Conservation (phyloP, 768 basidiomycete species). For the Macrolepiota fuliginosa region DNA sequence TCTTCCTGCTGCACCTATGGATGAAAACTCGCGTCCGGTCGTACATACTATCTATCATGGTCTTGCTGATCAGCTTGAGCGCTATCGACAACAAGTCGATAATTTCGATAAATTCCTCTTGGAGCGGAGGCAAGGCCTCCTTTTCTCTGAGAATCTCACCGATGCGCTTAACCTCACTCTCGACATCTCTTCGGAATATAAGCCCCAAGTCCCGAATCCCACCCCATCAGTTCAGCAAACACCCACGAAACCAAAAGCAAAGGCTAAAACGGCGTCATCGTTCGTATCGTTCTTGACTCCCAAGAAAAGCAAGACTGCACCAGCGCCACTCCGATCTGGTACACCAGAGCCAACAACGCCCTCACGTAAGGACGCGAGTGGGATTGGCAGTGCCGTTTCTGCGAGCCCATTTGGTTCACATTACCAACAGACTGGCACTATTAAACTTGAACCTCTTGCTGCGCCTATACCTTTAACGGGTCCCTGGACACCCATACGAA, state of each 20-base stretch:
- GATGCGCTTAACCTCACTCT: slow-evolving; percentile 80
- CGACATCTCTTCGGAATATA: slow-evolving; percentile 51
- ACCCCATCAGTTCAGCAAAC: slow-evolving; percentile 27
- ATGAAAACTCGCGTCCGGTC: slow-evolving; percentile 73
- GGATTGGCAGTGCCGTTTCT: slow-evolving; percentile 28
- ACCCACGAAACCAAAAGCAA: slow-evolving; percentile 36
- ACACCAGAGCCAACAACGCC: slow-evolving; percentile 45
- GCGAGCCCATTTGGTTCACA: slow-evolving; percentile 84
- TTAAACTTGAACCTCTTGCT: slow-evolving; percentile 68
- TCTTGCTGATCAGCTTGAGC: slow-evolving; percentile 77
- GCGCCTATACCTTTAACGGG: slow-evolving; percentile 57
- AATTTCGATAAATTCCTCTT: slow-evolving; percentile 82
- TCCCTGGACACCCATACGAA: slow-evolving; percentile 61
- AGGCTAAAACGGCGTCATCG: slow-evolving; percentile 53
- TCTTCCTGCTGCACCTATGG: slow-evolving; percentile 65
- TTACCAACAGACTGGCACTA: slow-evolving; percentile 73
- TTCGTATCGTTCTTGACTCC: slow-evolving; percentile 81
- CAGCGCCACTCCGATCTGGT: slow-evolving; percentile 23
- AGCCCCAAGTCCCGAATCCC: slow-evolving; percentile 22
- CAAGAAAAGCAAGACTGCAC: slow-evolving; percentile 54
- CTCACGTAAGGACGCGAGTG: slow-evolving; percentile 29
- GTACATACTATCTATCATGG: slow-evolving; percentile 79
- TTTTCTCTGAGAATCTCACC: slow-evolving; percentile 89
- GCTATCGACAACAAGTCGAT: slow-evolving; percentile 70
- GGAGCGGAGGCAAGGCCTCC: slow-evolving; percentile 83